These are phyloP conservation scores for Chlamydomonas incerta DNA, from an alignment of 139 green algal genomes.

Conservation along the genomic window DNA sequence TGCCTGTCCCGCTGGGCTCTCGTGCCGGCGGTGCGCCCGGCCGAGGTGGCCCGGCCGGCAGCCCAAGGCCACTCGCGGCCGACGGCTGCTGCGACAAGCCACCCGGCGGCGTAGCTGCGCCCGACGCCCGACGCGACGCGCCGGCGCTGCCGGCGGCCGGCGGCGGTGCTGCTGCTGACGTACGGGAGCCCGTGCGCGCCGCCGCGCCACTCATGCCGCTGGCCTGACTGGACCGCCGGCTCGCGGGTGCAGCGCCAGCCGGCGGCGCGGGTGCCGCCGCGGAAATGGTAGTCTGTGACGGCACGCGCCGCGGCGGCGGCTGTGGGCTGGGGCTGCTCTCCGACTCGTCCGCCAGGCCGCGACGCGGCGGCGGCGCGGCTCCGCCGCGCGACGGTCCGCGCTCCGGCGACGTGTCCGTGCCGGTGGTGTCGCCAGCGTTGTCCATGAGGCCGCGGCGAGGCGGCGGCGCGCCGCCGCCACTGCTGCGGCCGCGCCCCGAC, in stretches of 20 bases:
- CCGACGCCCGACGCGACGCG: neutral
- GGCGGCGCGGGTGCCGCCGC: neutral
- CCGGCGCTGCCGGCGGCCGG: neutral
- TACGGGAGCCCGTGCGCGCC: too few relatives aligned
- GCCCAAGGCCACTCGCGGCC: neutral
- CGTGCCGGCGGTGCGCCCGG: neutral
- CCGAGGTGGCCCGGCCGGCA: neutral
- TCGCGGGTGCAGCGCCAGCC: neutral
- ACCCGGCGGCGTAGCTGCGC: neutral
- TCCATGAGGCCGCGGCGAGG: constrained; percentile 28
- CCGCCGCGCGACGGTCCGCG: neutral
- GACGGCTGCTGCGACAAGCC: constrained; percentile 14
- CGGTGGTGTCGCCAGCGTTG: constrained; percentile 14
- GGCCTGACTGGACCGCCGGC: neutral
- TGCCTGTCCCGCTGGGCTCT: neutral
- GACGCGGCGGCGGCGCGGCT: neutral
- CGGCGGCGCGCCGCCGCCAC: neutral
- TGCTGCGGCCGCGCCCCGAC: neutral
- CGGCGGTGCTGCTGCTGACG: too few relatives aligned
- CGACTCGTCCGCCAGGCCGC: neutral
- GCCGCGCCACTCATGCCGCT: neutral
- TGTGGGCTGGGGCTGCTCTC: constrained; percentile 31
- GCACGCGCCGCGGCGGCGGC: neutral
- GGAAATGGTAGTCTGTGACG: neutral
- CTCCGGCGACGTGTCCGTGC: constrained; percentile 17